These are phyloP conservation scores for Nothopassalora personata DNA, from an alignment of 2,329 filamentous ascomycete species.

Conservation along the genomic window DNA sequence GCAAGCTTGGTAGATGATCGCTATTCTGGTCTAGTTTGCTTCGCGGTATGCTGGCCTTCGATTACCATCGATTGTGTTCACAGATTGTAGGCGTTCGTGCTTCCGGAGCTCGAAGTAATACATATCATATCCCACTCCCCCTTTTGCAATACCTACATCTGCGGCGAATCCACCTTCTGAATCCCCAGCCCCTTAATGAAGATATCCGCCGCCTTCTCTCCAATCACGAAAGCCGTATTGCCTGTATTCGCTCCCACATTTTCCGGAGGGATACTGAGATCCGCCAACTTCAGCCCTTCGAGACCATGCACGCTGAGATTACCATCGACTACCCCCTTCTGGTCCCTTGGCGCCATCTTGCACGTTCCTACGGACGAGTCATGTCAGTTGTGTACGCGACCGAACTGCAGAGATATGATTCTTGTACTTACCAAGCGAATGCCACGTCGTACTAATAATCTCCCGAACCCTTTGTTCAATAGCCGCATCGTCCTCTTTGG, in stretches of 20 bases:
- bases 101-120: not conserved
- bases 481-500: constrained; percentile 31
- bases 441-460: constrained; percentile 39
- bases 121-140: not conserved
- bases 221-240: constrained; percentile 42
- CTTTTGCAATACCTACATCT: not conserved
- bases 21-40: no score
- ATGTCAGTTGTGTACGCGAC: no score
- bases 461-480: constrained; percentile 41
- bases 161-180: constrained; percentile 13
- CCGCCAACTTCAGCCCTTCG: constrained; percentile 39
- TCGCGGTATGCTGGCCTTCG: no score
- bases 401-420: constrained; percentile 8
- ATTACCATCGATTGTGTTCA: no score
- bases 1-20: constrained; percentile 37
- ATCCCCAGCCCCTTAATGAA: constrained; percentile 38
- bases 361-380: constrained; percentile 28
- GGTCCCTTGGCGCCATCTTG: constrained; percentile 35
- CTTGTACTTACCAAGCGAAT: constrained; percentile 38
- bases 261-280: constrained; percentile 39
- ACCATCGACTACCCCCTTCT: constrained; percentile 38
- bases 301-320: constrained; percentile 39
- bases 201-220: constrained; percentile 39
- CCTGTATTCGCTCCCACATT: constrained; percentile 46
- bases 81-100: no score